Base-by-base conservation (phyloP, 2,329 filamentous ascomycete genomes). In the Parascedosporium putredinis region DNA sequence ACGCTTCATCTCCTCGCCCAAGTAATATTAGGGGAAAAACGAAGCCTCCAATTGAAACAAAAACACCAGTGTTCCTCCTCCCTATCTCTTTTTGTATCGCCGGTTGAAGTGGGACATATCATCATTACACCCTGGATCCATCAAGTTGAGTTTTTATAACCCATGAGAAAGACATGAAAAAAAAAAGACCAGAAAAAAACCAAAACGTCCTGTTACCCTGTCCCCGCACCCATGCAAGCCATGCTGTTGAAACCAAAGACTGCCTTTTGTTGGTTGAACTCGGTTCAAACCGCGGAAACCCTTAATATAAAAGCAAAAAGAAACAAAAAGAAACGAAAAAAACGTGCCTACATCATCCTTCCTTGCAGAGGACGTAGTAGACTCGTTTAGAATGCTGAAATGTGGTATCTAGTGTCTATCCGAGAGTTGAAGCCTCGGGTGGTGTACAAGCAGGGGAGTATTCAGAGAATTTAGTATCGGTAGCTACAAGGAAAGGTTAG, bases 401-500 rank as follows among this genome's bases (percentile, higher is more conserved):
- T 50, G 47, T 51, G 50, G 49, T 50, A 50, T 54, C 52, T 52
- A 52, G 52, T 52, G 47, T 47, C 50, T 50, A 50, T 50, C 51
- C 50, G 52, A 51, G 52, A 31, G 38, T 46, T 46, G 42, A 45
- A 50, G 45, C 31, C 31, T 36, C 24, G 34, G 44, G 33, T 14
- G 43, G 24, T 44, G 24, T 40, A 40, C 23, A 43, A 43, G 18
- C 18, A 31, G 31, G 20, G 22, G 33, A 50, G 29, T 16, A 10
- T 27, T 27, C n/a, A 42, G 16, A 49, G 12, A 44, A 38, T 60
- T 70, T 70, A 71, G 67, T 71, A 71, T 63, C 68, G 68, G 68
- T 71, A 71, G 61, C 63, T 66, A 25, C 7, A 50, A n/a, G 12
- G n/a, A 25, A 31, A 45, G 14, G n/a, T n/a, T n/a, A n/a, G n/a